Base-by-base conservation (phyloP, 495 filamentous ascomycete species). In the Barbatosphaeria neglecta region DNA sequence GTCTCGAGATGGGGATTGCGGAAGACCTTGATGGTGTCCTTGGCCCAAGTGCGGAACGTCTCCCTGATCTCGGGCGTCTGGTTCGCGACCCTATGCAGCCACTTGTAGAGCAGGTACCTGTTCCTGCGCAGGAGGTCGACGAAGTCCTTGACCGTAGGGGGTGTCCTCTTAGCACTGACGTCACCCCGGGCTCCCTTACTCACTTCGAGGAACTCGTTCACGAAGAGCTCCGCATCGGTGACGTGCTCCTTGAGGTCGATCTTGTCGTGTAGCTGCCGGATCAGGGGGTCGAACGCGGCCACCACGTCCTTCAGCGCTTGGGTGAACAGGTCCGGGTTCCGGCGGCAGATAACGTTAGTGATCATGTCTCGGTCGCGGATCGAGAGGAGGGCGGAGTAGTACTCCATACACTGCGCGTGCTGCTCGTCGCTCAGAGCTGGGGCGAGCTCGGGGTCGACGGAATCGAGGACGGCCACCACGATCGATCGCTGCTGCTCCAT, bases 321-420 rank as follows among this genome's bases (percentile, higher is more conserved):
- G 2, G 80, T 84, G 4, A 81, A 66, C 4, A 77, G 63, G 49
- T 85, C 81, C 1, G 81, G 81, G 22, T 60, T 65, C 37, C 69
- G 63, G 17, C 68, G 69, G 53, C 81, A 84, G 17, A 84, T 54
- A 0, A 72, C 66, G 15, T 72, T 65, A 18, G 70, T 66, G 15
- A 85, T 71, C 47, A 77, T 68, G 24, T 83, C 70, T 2, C 81
- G 73, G 54, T 85, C 81, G 37, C 76, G 67, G 40, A 81, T 72
- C 1, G 74, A 70, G 20, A 83, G 68, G 31, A 73, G 61, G 6
- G 76, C 66, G 7, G 71, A 62, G 50, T 80, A 70, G 51, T 81
- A 84, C 35, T 84, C 76, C 19, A 75, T 60, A 13, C 75, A 76
- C 22, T 67, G 65, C 1, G 58, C 57, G 49, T 83, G 79, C 37